Base-by-base conservation (phyloP, 176 grass and related monocot species). In the Oryza meyeriana region DNA sequence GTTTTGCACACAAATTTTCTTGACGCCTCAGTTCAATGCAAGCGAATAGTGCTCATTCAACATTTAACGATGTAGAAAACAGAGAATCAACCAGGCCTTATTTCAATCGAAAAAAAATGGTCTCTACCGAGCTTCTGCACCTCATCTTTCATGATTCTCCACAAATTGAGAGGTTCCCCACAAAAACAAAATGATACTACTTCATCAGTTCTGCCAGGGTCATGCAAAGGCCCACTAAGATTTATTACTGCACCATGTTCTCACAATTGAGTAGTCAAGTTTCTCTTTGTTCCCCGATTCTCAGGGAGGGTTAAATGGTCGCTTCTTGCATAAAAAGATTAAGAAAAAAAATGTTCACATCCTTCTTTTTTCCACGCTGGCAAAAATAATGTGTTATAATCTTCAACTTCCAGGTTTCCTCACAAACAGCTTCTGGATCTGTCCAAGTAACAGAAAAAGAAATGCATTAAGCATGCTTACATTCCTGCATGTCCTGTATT, bases 401-500 rank as follows among this genome's bases (percentile, higher is more conserved):
- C 55, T 73, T 78, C 40, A 78, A 76, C 61, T 78, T 10, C 28
- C 39, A 59, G 82, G 69, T 71, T 94, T 91, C 63, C 78, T 87
- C 58, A 90, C 89, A 87, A 94, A 94, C 0, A 58, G 11, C 79
- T 94, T 94, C 20, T 94, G 89, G 71, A 91, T 89, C 92, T 94
- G 86, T 61, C 18, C 42, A 81, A 40, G 67, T 45, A 30, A 71
- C 57, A 69, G 20, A 69, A n/a, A 12, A 47, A 48, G n/a, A 62
- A n/a, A 76, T 16, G 26, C 0, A 77, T 64, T 3, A 13, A 65
- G 27, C 3, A 85, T 16, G 38, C n/a, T 25, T 62, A 77, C n/a
- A 75, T 77, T 9, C 12, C 38, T 82, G 1, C 40, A 50, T 1
- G 8, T 12, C 52, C 32, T n/a, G 5, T 20, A 44, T 44, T 39